Conservation (phyloP, 495 filamentous ascomycete genomes). For the Aspergillus indologenus region DNA sequence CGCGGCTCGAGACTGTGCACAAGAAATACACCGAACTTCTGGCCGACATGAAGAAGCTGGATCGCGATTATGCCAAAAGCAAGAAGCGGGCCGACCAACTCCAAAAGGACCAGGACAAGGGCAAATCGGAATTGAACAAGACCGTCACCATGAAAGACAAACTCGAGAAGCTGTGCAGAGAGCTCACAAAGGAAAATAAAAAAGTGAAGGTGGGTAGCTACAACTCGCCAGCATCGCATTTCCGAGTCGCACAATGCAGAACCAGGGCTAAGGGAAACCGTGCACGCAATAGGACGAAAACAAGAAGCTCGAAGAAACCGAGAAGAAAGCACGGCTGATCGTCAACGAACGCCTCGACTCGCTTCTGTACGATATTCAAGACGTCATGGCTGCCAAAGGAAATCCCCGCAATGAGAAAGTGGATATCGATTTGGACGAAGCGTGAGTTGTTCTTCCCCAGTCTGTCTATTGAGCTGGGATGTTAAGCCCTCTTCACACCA, state of each 20-base stretch:
- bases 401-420: conserved; percentile 69
- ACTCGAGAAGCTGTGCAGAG: conserved; percentile 88
- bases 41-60: conserved; percentile 89
- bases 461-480: neutral
- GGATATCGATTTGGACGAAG: conserved; percentile 79
- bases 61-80: conserved; percentile 89
- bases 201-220: conserved; percentile 74
- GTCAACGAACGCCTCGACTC: conserved; percentile 80
- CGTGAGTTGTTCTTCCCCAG: conserved; percentile 51
- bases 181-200: conserved; percentile 94
- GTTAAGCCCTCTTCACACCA: conserved; percentile 9
- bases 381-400: conserved; percentile 73
- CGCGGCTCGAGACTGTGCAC: conserved; percentile 78
- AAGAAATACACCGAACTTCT: conserved; percentile 89
- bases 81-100: conserved; percentile 93
- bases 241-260: neutral
- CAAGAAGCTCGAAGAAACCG: conserved; percentile 77
- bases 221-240: neutral
- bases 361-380: conserved; percentile 75
- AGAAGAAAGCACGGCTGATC: conserved; percentile 74
- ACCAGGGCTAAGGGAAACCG: conserved; percentile 4
- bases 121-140: conserved; percentile 80
- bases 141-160: conserved; percentile 87
- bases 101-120: conserved; percentile 94
- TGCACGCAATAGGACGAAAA: conserved; percentile 72